A percentile compares a stretch with the other conserved stretches of the same genome.
Evolutionary conservation across 495 filamentous ascomycete species (phyloP).

Genomic region (Penicillium alfredii): DNA sequence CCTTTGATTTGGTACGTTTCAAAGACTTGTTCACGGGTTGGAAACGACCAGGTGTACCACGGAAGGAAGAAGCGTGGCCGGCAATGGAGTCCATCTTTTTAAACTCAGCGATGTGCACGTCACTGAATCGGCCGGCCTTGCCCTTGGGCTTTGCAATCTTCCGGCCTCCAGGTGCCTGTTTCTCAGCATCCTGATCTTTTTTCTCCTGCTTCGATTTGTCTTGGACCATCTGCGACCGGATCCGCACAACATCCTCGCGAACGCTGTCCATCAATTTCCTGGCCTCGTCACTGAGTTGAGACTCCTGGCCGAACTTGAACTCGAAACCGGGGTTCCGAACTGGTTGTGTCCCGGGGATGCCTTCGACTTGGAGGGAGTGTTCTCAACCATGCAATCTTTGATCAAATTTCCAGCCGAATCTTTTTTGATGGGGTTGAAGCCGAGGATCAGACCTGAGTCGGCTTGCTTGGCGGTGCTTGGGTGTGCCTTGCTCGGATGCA

Average conservation of each 20-base stretch:
- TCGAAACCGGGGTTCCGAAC: conserved; percentile 61
- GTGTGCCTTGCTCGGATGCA: conserved; percentile 73
- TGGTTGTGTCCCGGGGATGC: conserved; percentile 32
- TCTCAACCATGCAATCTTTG: conserved; percentile 23
- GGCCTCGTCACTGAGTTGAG: conserved; percentile 66
- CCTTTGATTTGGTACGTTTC: conserved; percentile 72
- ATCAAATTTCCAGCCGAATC: conserved; percentile 36
- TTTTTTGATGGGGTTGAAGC: conserved; percentile 57
- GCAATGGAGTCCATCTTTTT: conserved; percentile 96
- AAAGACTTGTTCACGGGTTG: conserved; percentile 51
- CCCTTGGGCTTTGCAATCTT: conserved; percentile 75
- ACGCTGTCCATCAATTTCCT: conserved; percentile 72
- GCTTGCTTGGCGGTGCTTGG: conserved; percentile 62
- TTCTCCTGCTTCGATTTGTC: conserved; percentile 43
- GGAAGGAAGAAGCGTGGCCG: conserved; percentile 72
- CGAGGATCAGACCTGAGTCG: conserved; percentile 60
- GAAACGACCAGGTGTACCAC: conserved; percentile 54
- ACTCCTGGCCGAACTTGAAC: conserved; percentile 59
- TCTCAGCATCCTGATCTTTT: conserved; percentile 28
- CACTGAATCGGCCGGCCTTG: conserved; percentile 69
- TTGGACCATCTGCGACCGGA: conserved; percentile 58
- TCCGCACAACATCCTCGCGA: conserved; percentile 60
- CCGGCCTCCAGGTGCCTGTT: conserved; percentile 42
- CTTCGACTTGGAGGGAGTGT: conserved; percentile 42
- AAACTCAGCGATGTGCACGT: conserved; percentile 79